Conservation (phyloP, 2,329 filamentous ascomycete species). For the Penicillium sp. region DNA sequence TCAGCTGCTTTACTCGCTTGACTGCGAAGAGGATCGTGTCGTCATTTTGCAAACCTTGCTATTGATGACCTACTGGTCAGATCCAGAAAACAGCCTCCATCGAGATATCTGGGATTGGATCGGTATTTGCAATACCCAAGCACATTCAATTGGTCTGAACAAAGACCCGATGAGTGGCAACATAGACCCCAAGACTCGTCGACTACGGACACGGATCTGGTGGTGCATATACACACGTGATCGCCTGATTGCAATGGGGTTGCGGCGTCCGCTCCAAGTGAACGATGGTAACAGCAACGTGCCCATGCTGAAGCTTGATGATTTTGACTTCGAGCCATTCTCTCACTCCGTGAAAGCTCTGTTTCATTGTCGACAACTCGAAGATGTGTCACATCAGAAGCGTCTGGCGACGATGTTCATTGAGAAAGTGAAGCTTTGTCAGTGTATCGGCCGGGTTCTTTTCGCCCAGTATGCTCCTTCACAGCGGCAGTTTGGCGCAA, state of each 20-base stretch:
- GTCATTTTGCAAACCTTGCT: constrained; percentile 76
- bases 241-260: constrained; percentile 77
- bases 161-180: constrained; percentile 59
- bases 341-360: constrained; percentile 61
- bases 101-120: constrained; percentile 96
- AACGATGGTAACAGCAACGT: constrained; percentile 87
- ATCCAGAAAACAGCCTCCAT: constrained; percentile 75
- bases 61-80: constrained; percentile 91
- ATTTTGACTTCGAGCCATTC: constrained; percentile 69
- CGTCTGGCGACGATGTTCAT: constrained; percentile 79
- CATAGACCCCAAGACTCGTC: constrained; percentile 62
- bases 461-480: constrained; percentile 83
- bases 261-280: constrained; percentile 80
- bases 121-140: constrained; percentile 80
- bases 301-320: constrained; percentile 71
- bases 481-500: constrained; percentile 63
- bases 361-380: constrained; percentile 60
- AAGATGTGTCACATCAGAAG: constrained; percentile 64
- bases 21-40: constrained; percentile 81
- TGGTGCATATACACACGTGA: constrained; percentile 93
- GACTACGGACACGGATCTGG: constrained; percentile 83
- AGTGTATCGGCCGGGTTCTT: constrained; percentile 78
- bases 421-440: constrained; percentile 76
- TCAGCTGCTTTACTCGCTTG: constrained; percentile 79
- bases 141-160: constrained; percentile 80